These are phyloP conservation scores for Barnettozyma siamensis DNA, from an alignment of 805 yeast species.

Conservation along the genomic window DNA sequence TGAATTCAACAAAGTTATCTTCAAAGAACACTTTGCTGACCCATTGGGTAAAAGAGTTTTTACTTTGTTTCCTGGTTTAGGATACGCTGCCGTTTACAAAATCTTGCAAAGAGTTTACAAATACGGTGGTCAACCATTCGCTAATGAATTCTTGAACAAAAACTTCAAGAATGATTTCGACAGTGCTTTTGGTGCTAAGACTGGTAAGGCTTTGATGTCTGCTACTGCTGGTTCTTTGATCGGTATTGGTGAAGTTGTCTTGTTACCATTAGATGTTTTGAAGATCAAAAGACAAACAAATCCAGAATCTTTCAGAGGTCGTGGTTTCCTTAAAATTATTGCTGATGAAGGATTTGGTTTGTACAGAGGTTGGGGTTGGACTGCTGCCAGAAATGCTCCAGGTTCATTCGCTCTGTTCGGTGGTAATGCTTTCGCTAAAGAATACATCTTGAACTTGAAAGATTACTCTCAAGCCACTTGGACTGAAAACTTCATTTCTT, in stretches of 20 bases:
- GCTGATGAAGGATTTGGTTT: conserved; percentile 89
- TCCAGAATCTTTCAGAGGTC: conserved; percentile 99
- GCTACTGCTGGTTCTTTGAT: conserved; percentile 97
- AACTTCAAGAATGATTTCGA: conserved; percentile 72
- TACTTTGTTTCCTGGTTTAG: conserved; percentile 94
- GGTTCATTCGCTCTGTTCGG: conserved; percentile 98
- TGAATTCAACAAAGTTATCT: conserved; percentile 81
- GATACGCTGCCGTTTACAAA: conserved; percentile 97
- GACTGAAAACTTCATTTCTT: conserved; percentile 90
- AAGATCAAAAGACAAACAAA: conserved; percentile 99
- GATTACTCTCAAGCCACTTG: conserved; percentile 93
- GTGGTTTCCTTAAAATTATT: conserved; percentile 86
- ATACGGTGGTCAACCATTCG: conserved; percentile 99
- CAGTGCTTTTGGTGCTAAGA: conserved; percentile 77
- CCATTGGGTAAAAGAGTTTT: conserved; percentile 65
- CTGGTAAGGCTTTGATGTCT: conserved; percentile 94
- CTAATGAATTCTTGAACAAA: conserved; percentile 80
- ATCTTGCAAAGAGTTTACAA: conserved; percentile 96
- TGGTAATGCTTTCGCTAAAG: conserved; percentile 98
- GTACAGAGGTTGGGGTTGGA: conserved; percentile 99
- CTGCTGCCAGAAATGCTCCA: conserved; percentile 99
- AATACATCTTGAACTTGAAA: conserved; percentile 76
- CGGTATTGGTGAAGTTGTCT: conserved; percentile 96
- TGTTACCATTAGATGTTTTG: conserved; percentile 91
- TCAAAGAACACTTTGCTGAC: conserved; percentile 72